These are phyloP conservation scores for Ophiostoma angusticollis DNA, from an alignment of 2,329 filamentous ascomycete species.

Conservation along the genomic window DNA sequence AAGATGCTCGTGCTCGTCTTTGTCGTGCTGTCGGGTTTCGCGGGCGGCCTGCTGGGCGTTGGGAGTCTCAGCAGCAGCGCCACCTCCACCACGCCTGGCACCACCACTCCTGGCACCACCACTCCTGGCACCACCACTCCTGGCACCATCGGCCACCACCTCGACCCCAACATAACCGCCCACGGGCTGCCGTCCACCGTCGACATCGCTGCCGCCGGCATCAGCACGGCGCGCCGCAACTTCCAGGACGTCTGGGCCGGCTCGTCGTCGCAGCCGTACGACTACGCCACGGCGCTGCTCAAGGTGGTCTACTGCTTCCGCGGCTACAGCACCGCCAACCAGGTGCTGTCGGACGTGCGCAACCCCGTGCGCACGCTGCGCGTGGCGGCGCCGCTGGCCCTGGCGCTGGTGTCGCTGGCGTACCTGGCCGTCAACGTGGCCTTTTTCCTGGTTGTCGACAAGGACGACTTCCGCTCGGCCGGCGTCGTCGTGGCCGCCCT, in stretches of 20 bases:
- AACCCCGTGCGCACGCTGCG: slow-evolving; percentile 46
- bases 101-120: background rate
- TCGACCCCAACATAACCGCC: slow-evolving; percentile 13
- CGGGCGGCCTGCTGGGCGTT: slow-evolving; percentile 23
- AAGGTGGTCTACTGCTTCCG: slow-evolving; percentile 44
- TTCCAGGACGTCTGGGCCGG: slow-evolving; percentile 27
- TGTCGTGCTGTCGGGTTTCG: slow-evolving; percentile 30
- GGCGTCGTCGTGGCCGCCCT: slow-evolving; percentile 42
- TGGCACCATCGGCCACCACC: slow-evolving; percentile 7
- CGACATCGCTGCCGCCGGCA: background rate
- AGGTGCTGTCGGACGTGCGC: slow-evolving; percentile 42
- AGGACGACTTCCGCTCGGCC: slow-evolving; percentile 38
- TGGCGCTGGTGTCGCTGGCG: slow-evolving; percentile 38
- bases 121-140: background rate
- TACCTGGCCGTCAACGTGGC: slow-evolving; percentile 47
- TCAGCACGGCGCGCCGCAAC: slow-evolving; percentile 26
- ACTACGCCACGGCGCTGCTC: slow-evolving; percentile 37
- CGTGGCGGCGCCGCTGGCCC: slow-evolving; percentile 40
- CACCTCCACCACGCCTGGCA: slow-evolving; percentile 3
- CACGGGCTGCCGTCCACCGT: background rate
- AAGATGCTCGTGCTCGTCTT: slow-evolving; percentile 37
- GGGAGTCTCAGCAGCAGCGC: too few species aligned
- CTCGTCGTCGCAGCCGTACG: slow-evolving; percentile 27
- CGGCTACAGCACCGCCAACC: slow-evolving; percentile 42
- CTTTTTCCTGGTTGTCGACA: slow-evolving; percentile 46